Base-by-base conservation (phyloP, 495 filamentous ascomycete species). In the Margaritispora aquatica region DNA sequence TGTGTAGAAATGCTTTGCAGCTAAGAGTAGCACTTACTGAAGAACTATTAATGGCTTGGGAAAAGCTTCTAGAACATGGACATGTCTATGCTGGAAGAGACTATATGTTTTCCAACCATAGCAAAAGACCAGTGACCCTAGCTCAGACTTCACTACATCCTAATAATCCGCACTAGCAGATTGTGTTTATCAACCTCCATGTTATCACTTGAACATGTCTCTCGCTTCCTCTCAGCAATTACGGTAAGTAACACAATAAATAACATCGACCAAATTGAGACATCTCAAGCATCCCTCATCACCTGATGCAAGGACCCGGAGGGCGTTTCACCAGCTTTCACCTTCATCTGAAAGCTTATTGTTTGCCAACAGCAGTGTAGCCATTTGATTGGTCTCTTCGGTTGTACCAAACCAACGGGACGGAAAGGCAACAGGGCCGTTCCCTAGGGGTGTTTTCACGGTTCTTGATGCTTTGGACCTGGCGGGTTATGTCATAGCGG, bases 251-350 rank as follows among this genome's bases (percentile, higher is more conserved):
- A n/a, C 38, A 3, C 38, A n/a, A 44, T 15, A 8, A 17, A 8
- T 15, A n/a, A 44, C 8, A n/a, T 44, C n/a, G n/a, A 44, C 38
- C 11, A n/a, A 5, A 34, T 34, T 44, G 38, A 44, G 19, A 44
- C 38, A 44, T 44, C 19, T 44, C 38, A n/a, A 44, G 38, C 8
- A n/a, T n/a, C 2, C 15, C 38, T 9, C 7, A 17, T 58, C 55
- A 58, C 55, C 41, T 58, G 55, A 58, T 34, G 55, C 55, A 58
- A 19, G 41, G 29, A 22, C 1, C 52, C 29, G 52, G 8, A 23
- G 2, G 1, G n/a, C n/a, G 52, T 55, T 31, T 55, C 54, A 58
- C 29, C 15, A 17, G 2, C 51, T 20, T 54, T 31, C 27, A 11
- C 2, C 41, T 20, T 41, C 20, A 26, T 13, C 13, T 23, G 41